Evolutionary conservation across 78 protist genomes (phyloP).

Genomic region (Chrysochromulina parva): DNA sequence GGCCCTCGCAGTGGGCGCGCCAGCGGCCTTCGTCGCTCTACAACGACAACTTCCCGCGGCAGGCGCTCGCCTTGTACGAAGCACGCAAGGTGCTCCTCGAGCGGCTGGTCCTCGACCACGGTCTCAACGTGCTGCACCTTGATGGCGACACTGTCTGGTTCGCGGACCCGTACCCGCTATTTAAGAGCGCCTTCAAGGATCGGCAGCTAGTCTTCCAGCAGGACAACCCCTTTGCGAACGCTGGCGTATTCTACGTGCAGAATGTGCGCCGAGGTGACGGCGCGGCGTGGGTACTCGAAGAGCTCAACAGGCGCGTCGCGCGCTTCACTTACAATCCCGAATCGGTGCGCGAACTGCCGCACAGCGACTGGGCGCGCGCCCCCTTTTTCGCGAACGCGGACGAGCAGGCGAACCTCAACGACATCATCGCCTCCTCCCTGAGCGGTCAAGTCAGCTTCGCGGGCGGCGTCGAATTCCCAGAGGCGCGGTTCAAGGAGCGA

Average conservation of each 20-base stretch:
- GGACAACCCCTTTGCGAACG: constrained; percentile 2
- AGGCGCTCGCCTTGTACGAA: constrained; percentile 1
- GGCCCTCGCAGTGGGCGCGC: neutral
- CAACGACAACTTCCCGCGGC: neutral
- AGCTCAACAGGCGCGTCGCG: neutral
- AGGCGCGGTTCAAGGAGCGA: no score
- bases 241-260: neutral
- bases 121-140: constrained; percentile 4
- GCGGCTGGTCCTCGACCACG: neutral
- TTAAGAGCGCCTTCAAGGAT: neutral
- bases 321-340: neutral
- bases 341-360: neutral
- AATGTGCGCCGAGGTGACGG: neutral
- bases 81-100: constrained; percentile 14
- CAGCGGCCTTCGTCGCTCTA: neutral
- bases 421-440: neutral
- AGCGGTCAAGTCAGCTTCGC: no score
- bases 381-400: neutral
- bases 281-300: neutral
- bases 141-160: neutral
- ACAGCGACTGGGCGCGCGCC: neutral
- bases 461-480: no score
- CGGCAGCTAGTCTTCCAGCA: neutral
- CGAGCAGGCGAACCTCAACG: neutral
- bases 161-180: neutral